phyloP scores from a whole-genome alignment of 2,329 filamentous ascomycete species.

The Trichoderma sp. region DNA sequence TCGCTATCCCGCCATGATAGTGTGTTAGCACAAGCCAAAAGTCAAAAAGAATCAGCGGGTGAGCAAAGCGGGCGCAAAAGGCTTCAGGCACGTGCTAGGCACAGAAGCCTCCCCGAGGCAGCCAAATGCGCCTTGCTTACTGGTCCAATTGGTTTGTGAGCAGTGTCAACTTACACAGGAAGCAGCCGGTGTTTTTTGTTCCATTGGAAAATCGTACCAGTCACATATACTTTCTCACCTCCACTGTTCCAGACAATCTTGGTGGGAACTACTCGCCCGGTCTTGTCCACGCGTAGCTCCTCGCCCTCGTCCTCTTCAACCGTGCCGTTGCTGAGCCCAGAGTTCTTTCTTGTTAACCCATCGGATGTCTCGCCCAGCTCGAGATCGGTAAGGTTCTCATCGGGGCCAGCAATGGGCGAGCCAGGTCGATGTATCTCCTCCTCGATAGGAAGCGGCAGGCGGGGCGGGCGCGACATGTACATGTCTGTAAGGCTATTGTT shows the following conservation, averaged over 20 bases:
- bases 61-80: neutral
- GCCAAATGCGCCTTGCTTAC: neutral
- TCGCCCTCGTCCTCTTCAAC: slow-evolving; percentile 78
- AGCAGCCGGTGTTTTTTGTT: slow-evolving; percentile 89
- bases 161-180: slow-evolving; percentile 67
- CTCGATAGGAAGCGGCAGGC: slow-evolving; percentile 88
- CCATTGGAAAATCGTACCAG: slow-evolving; percentile 97
- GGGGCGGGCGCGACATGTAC: slow-evolving; percentile 73
- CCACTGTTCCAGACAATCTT: slow-evolving; percentile 80
- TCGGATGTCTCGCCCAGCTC: slow-evolving; percentile 53
- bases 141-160: neutral
- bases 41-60: neutral
- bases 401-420: slow-evolving; percentile 79
- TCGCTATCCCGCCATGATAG: slow-evolving; percentile 42
- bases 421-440: slow-evolving; percentile 88
- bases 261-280: slow-evolving; percentile 78
- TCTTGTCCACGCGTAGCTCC: slow-evolving; percentile 74
- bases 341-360: slow-evolving; percentile 56
- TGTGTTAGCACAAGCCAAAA: slow-evolving; percentile 27
- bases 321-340: slow-evolving; percentile 61
- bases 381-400: slow-evolving; percentile 58
- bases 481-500: slow-evolving; percentile 64
- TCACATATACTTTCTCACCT: slow-evolving; percentile 92
- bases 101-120: neutral
- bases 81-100: slow-evolving; percentile 1